These are phyloP conservation scores for Sherardia arvensis DNA, from an alignment of 257 asterid species.

Conservation along the genomic window DNA sequence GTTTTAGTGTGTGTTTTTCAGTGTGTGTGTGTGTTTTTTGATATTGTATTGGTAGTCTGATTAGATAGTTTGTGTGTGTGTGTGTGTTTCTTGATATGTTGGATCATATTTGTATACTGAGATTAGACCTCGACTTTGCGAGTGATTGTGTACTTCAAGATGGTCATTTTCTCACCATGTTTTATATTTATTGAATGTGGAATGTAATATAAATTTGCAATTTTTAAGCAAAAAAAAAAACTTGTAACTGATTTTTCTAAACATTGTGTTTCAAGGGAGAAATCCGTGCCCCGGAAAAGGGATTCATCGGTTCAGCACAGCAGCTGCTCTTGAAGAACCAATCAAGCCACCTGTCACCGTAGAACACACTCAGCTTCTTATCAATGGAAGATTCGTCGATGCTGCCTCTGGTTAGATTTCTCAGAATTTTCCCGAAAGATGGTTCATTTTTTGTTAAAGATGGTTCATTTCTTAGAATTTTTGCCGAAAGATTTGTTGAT, in stretches of 20 bases:
- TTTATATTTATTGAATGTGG: no score
- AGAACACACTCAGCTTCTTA: slow-evolving; percentile 66
- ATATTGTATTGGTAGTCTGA: background rate
- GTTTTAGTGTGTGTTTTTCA: no score
- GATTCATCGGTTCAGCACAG: slow-evolving; percentile 44
- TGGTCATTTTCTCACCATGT: background rate
- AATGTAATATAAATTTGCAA: no score
- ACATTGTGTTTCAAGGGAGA: slow-evolving; percentile 35
- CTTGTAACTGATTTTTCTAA: no score
- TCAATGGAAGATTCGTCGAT: slow-evolving; percentile 79
- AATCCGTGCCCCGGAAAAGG: slow-evolving; percentile 29
- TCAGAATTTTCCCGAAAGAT: background rate
- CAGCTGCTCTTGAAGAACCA: slow-evolving; percentile 63
- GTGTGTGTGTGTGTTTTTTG: background rate
- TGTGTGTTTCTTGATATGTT: no score
- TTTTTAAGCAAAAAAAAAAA: no score
- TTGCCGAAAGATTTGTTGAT: slow-evolving; percentile 67
- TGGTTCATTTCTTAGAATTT: background rate
- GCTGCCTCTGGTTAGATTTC: slow-evolving; percentile 69
- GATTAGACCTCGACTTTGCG: background rate
- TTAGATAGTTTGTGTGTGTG: no score
- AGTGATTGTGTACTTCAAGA: no score
- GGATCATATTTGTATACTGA: background rate
- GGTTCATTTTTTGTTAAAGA: background rate
- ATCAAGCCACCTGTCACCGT: slow-evolving; percentile 70